Evolutionary conservation across 805 yeast genomes (phyloP).

Genomic region (Tetrapisispora nanseiensis): DNA sequence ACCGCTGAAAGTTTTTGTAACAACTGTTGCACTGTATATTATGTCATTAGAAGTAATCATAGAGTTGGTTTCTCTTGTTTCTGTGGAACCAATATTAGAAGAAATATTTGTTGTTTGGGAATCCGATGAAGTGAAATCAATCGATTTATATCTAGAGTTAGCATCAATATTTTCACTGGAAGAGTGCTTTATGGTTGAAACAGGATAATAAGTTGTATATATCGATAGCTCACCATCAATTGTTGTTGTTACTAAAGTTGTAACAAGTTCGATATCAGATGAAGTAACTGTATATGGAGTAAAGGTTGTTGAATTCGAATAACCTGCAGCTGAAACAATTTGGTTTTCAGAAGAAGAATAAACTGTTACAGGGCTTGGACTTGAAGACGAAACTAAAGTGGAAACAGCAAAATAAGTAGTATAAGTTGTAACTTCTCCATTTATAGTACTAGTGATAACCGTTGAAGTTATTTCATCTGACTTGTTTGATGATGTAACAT

Average conservation of each 20-base stretch:
- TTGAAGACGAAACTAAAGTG: slow-evolving; percentile 1
- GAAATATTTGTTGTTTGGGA: neutral
- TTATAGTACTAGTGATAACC: slow-evolving; percentile 1
- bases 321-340: neutral
- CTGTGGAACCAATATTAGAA: neutral
- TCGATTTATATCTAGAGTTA: neutral
- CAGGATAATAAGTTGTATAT: slow-evolving; percentile 1
- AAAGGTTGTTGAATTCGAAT: neutral
- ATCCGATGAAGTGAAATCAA: no score
- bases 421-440: slow-evolving; percentile 4
- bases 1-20: slow-evolving; percentile 12
- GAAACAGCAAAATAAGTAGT: slow-evolving; percentile 6
- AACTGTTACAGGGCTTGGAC: neutral
- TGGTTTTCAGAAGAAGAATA: neutral
- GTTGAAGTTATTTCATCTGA: neutral
- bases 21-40: slow-evolving; percentile 9
- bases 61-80: neutral
- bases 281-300: neutral
- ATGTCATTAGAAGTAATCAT: slow-evolving; percentile 3
- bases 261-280: neutral
- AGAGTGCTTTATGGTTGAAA: neutral
- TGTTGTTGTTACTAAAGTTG: slow-evolving; percentile 2
- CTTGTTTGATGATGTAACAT: neutral
- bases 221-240: neutral
- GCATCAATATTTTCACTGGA: neutral